These are phyloP conservation scores for Phytophthora quininea DNA, from an alignment of 352 stramenopile species.

Conservation along the genomic window DNA sequence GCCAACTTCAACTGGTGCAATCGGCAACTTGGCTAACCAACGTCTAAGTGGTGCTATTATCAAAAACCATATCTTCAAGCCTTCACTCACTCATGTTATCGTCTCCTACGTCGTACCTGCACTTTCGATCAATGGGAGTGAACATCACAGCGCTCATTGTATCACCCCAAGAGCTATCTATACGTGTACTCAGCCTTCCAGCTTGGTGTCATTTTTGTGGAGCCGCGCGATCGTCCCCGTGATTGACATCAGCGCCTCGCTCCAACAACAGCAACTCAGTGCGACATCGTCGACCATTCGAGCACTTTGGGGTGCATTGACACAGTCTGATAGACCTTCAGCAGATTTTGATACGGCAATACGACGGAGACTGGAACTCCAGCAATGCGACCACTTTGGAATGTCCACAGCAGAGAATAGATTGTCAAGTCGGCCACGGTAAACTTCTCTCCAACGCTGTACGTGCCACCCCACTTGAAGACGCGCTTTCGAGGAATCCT, in stretches of 20 bases:
- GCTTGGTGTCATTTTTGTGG: too few species aligned
- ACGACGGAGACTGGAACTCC: conserved; percentile 35
- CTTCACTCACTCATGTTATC: too few species aligned
- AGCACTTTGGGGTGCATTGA: conserved; percentile 43
- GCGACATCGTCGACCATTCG: conserved; percentile 36
- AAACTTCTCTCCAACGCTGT: conserved; percentile 37
- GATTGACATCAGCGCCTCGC: not conserved
- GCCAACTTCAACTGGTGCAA: too few species aligned
- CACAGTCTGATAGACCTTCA: conserved; percentile 40
- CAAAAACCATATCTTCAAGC: too few species aligned
- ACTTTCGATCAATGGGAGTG: too few species aligned
- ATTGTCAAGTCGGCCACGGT: conserved; percentile 62
- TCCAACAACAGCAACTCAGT: conserved; percentile 3
- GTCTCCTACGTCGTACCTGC: too few species aligned
- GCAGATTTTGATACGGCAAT: conserved; percentile 38
- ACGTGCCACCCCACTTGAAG: conserved; percentile 26
- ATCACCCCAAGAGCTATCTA: too few species aligned
- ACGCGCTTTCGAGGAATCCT: conserved; percentile 46
- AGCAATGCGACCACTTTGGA: conserved; percentile 38
- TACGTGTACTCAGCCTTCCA: too few species aligned
- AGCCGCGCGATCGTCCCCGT: not conserved
- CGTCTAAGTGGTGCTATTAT: too few species aligned
- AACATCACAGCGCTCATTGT: too few species aligned
- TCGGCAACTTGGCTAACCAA: too few species aligned
- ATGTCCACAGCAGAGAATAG: conserved; percentile 45